These are phyloP conservation scores for Cytospora schulzeri DNA, from an alignment of 2,329 filamentous ascomycete genomes.

Conservation along the genomic window DNA sequence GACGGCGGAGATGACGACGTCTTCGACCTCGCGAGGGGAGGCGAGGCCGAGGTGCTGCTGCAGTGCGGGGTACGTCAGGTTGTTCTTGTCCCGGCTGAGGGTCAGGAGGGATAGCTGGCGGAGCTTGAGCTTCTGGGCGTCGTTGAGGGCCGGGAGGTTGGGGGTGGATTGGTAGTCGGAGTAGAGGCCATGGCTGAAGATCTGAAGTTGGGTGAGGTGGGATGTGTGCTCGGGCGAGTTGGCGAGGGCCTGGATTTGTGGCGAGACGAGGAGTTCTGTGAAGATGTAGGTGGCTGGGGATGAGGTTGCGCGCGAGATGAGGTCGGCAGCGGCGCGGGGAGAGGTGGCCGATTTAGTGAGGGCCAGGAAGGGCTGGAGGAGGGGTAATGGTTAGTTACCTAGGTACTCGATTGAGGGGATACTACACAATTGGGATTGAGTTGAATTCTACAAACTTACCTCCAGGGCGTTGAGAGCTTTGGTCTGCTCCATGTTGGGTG, in stretches of 20 bases:
- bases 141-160: constrained; percentile 69
- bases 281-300: constrained; percentile 90
- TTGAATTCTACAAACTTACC: constrained; percentile 42
- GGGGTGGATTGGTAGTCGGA: constrained; percentile 63
- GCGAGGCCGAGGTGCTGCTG: constrained; percentile 67
- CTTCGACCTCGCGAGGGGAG: constrained; percentile 73
- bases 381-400: constrained; percentile 43
- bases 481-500: constrained; percentile 68
- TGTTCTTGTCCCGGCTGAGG: constrained; percentile 58
- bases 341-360: constrained; percentile 85
- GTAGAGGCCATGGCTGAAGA: constrained; percentile 94
- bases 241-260: constrained; percentile 75
- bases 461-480: constrained; percentile 67
- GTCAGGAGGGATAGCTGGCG: constrained; percentile 87
- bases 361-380: constrained; percentile 80
- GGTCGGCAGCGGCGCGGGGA: constrained; percentile 80
- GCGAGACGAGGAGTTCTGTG: constrained; percentile 82
- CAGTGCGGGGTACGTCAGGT: constrained; percentile 73
- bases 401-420: no score
- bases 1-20: constrained; percentile 82
- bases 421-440: not conserved
- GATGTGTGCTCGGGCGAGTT: constrained; percentile 50
- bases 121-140: constrained; percentile 79
- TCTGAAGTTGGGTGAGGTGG: constrained; percentile 73
- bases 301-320: constrained; percentile 87